These are phyloP conservation scores for Podila epicladia DNA, from an alignment of 192 early-diverging fungal species.

Conservation along the genomic window DNA sequence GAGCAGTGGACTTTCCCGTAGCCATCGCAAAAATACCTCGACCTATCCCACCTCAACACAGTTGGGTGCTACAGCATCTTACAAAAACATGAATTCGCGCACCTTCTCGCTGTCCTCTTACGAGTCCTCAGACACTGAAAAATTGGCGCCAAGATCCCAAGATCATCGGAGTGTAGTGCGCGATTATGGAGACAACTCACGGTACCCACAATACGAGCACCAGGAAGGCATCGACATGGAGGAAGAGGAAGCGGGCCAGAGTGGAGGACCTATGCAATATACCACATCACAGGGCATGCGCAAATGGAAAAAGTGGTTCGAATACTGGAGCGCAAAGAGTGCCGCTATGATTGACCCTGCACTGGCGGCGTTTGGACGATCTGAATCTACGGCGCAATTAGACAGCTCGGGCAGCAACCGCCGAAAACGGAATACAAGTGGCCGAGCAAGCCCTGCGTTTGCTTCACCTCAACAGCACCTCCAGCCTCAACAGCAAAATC, in stretches of 20 bases:
- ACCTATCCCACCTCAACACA: constrained; percentile 9
- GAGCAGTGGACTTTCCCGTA: constrained; percentile 3
- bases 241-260: constrained; percentile 36
- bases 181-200: background rate
- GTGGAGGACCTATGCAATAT: constrained; percentile 34
- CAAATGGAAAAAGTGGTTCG: constrained; percentile 51
- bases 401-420: constrained; percentile 12
- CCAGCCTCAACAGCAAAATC: background rate
- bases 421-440: constrained; percentile 22
- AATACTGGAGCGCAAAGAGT: constrained; percentile 44
- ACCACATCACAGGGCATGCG: constrained; percentile 48
- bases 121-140: constrained; percentile 39
- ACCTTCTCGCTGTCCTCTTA: constrained; percentile 21
- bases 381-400: constrained; percentile 10
- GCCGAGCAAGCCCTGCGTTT: constrained; percentile 17
- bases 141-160: background rate
- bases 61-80: constrained; percentile 7
- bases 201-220: background rate
- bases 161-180: background rate
- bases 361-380: constrained; percentile 38
- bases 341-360: constrained; percentile 46
- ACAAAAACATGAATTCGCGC: constrained; percentile 1
- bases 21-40: constrained; percentile 10
- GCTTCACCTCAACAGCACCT: constrained; percentile 6
- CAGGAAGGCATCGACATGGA: constrained; percentile 10